A percentile compares a stretch with the other conserved stretches of the same genome.
Conservation (phyloP, 208 protist genomes). For the Acanthamoeba royreba region DNA sequence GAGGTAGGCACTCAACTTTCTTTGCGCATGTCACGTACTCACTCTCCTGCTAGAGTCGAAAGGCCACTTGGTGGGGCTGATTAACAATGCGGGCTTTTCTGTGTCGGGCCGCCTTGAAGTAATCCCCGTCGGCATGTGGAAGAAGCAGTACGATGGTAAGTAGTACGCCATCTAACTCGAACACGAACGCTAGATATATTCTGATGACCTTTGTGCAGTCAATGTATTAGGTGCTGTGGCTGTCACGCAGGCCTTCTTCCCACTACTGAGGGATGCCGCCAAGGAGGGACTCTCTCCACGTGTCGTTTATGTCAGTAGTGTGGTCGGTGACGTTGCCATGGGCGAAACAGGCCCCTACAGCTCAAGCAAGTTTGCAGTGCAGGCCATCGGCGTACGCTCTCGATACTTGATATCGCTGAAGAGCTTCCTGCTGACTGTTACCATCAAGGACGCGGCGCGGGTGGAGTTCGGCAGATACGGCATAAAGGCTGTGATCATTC, state of each 20-base stretch:
- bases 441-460: neutral
- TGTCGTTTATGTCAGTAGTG: neutral
- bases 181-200: too few relatives aligned
- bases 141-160: neutral
- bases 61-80: neutral
- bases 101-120: neutral
- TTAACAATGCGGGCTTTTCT: neutral
- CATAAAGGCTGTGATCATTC: neutral
- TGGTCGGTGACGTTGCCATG: neutral
- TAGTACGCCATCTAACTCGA: neutral
- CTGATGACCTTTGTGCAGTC: neutral
- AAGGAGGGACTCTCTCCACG: neutral
- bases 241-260: neutral
- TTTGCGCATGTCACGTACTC: neutral
- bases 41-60: neutral
- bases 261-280: neutral
- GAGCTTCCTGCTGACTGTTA: neutral
- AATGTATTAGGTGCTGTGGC: neutral
- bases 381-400: neutral
- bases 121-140: neutral
- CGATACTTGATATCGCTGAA: neutral
- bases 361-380: constrained; percentile 11
- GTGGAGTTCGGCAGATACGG: neutral
- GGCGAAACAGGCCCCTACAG: neutral
- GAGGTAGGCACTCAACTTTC: neutral